Base-by-base conservation (phyloP, 345 rosid genomes). In the Reutealis trisperma region DNA sequence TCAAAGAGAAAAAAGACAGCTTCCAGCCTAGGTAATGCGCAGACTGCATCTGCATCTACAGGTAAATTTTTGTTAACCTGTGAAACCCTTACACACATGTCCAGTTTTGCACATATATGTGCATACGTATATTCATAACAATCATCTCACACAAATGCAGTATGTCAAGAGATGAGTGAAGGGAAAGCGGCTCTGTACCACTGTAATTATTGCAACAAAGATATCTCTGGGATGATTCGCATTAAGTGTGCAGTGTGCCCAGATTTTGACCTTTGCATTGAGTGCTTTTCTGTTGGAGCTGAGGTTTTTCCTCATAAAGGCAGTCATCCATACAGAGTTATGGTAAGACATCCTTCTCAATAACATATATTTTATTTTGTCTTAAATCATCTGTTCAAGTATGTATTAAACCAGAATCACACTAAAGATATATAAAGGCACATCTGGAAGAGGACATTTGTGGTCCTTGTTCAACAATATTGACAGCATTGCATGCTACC, bases 181-280 rank as follows among this genome's bases (percentile, higher is more conserved):
- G 90, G 85, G 74, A 89, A 88, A 77, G 78, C 65, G 37, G 90
- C 91, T 0, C 79, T 90, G 34, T 96, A 92, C 86, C 93, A 93
- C 67, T 96, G 99, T 78, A 96, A 93, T 86, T 92, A 91, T 63
- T 96, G 99, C 80, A 81, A 87, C 75, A 96, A 96, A 86, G 96
- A 96, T 80, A 67, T 96, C 11, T 88, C 97, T n/a, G 97, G 96
- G 55, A 78, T 83, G 86, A 80, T 96, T 82, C 98, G 98, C 49
- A 84, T 93, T 61, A 96, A 87, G 83, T 93, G 98, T 81, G 98
- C 94, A 41, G 71, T 88, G 47, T 96, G 99, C 76, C 81, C 86
- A 8, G 96, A 93, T 86, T 96, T 91, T 81, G 98, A 96, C 81
- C 99, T 96, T 75, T 96, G 99, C 75, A 75, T 96, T 6, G 98